Evolutionary conservation across 257 asterid species (phyloP), one percentile per base, ranked within the genome.

Genomic region (Ajuga chamaepitys): DNA sequence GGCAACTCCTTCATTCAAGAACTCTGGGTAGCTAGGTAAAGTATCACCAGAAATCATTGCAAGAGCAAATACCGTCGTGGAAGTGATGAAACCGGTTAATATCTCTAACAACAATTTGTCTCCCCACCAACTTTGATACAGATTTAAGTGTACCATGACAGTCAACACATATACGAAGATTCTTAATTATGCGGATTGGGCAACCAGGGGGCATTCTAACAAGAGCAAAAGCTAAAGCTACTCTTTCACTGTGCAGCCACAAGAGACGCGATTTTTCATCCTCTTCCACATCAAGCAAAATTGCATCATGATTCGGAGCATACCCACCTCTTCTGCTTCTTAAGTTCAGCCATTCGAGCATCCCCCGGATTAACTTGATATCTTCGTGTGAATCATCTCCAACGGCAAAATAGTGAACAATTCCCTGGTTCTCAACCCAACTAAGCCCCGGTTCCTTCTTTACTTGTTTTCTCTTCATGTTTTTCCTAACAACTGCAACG

Each of bases 401-500:
- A 57, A 92, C 97, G 8, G 81, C 74, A 70, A 87, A 92, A 81
- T 87, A 89, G 68, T 92, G 96, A 57, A 85, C 85, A 35, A 47
- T 77, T 14, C 97, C 98, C 55, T 77, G 88, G 62, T 78, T 69
- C 78, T 89, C 97, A 54, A 92, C 75, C 98, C 98, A 92, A 67
- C 98, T 92, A 65, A 85, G 91, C 65, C 98, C 98, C 3, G 94
- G 97, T 62, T 92, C 98, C 72, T 89, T 89, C 82, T 82, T 92
- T 18, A 89, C 88, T 28, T 81, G 81, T 64, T 78, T 84, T 75
- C 59, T 89, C 75, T 85, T 87, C 97, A 89, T 85, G 47, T 72
- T 78, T 81, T 82, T 89, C 81, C 97, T 78, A 22, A 92, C 89
- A 26, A 75, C 62, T 50, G 86, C 85, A 25, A 87, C 98, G 50